These are phyloP conservation scores for Neocatenulostroma microsporum DNA, from an alignment of 2,329 filamentous ascomycete species.

Conservation along the genomic window DNA sequence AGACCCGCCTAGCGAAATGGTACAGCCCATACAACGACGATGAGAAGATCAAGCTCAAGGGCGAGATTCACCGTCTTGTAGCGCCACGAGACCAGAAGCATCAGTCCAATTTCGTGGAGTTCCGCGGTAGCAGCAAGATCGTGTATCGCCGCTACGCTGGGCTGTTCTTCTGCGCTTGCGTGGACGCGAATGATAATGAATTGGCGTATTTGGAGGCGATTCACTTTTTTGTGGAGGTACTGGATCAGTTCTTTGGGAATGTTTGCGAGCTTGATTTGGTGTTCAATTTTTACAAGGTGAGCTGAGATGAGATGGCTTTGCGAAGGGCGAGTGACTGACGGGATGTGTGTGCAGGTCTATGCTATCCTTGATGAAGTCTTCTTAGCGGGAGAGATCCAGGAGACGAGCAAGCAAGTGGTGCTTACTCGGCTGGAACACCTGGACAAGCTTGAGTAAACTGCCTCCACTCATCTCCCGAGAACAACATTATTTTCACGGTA, in stretches of 20 bases:
- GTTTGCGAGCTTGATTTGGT: slow-evolving; percentile 94
- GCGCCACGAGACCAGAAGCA: slow-evolving; percentile 98
- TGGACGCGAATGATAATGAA: slow-evolving; percentile 98
- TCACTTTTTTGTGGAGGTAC: slow-evolving; percentile 98
- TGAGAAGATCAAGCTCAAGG: slow-evolving; percentile 98
- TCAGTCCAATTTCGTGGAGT: slow-evolving; percentile 98
- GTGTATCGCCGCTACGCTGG: slow-evolving; percentile 96
- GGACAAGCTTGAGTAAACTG: slow-evolving; percentile 88
- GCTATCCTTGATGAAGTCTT: slow-evolving; percentile 98
- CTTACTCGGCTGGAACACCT: slow-evolving; percentile 88
- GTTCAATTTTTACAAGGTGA: slow-evolving; percentile 62
- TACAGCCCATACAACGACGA: slow-evolving; percentile 98
- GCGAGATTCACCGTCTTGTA: slow-evolving; percentile 97
- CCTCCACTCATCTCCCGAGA: no score
- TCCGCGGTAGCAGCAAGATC: slow-evolving; percentile 79
- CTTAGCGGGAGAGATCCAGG: slow-evolving; percentile 93
- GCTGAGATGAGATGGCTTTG: no score
- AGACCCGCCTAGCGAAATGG: slow-evolving; percentile 97
- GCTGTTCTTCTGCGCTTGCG: slow-evolving; percentile 98
- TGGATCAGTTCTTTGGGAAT: slow-evolving; percentile 98
- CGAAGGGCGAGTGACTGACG: slow-evolving; percentile 7
- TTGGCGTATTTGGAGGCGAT: slow-evolving; percentile 94
- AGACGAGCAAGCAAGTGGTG: slow-evolving; percentile 97
- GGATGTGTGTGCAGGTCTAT: slow-evolving; percentile 71
- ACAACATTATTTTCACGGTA: no score